Conservation (phyloP, 106 monocot genomes). For the Allium sativum region DNA sequence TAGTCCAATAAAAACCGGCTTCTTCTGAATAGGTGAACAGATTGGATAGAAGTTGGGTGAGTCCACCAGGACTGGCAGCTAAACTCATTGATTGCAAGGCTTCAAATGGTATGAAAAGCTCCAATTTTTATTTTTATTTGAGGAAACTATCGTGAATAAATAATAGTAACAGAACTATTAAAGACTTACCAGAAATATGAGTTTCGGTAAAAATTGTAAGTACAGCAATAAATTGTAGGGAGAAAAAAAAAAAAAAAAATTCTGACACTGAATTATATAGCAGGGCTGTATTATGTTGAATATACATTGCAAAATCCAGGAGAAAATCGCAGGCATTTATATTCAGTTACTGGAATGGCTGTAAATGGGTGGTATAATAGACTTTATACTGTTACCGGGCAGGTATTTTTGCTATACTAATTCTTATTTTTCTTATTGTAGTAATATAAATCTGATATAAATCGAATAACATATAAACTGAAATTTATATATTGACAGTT, state of each 20-base stretch:
- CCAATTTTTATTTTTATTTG: not conserved
- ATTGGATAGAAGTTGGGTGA: constrained; percentile 87
- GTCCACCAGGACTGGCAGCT: constrained; percentile 76
- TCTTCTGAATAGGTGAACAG: constrained; percentile 48
- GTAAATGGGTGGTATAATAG: constrained; percentile 91
- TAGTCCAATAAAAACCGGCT: not conserved
- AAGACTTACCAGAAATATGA: too few species aligned
- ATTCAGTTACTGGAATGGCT: constrained; percentile 73
- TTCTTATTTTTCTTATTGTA: not conserved
- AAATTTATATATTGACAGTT: constrained; percentile 30
- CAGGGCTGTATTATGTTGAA: constrained; percentile 87
- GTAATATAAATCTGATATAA: not conserved
- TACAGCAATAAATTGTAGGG: not conserved
- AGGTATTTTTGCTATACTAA: constrained; percentile 22
- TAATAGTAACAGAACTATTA: too few species aligned
- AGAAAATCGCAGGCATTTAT: constrained; percentile 57
- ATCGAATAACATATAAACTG: not conserved
- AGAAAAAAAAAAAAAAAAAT: not conserved
- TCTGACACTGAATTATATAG: not conserved
- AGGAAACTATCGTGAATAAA: not conserved
- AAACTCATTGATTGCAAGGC: constrained; percentile 68
- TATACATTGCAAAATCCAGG: constrained; percentile 94
- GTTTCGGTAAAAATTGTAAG: too few species aligned
- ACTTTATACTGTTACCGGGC: constrained; percentile 87
- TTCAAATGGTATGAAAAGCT: constrained; percentile 40